Evolutionary conservation across 192 early-diverging fungal species (phyloP), one percentile per base, ranked within the genome.

Genomic region (Jimgerdemannia flammicorona): DNA sequence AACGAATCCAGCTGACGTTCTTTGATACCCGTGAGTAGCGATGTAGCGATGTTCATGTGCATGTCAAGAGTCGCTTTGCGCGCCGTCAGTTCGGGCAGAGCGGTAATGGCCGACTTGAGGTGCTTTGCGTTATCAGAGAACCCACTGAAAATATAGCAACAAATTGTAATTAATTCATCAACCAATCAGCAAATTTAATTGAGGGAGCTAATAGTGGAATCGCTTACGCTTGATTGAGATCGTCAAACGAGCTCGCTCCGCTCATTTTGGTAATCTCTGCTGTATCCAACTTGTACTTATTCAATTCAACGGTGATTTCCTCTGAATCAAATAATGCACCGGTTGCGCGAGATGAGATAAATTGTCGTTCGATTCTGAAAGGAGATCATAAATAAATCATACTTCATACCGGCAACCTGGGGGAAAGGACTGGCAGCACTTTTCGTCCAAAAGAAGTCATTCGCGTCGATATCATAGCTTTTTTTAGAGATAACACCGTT

Each of bases 21-120:
- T 80, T 96, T 94, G 83, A 99, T 98, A 29, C 85, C 84, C 39
- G 93, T 90, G 17, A 99, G 85, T 75, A 99, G 79, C 20, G 87
- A 84, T 3, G 97, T 99, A 3, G 97, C 97, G 70, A 99, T 94
- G 78, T 95, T 96, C 95, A 98, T 99, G 78, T 99, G 98, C 94
- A 97, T 97, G 79, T 99, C 98, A 40, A 99, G 84, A 14, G 92
- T 91, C 10, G 92, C 86, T 82, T 99, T 98, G 67, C 96, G 87
- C 17, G 95, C 95, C 19, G 97, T 98, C 71, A 99, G 87, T 78
- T 98, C 95, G 1, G 98, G 98, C 4, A 99, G 83, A n/a, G 91
- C 88, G 3, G 90, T 95, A 66, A 99, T 95, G 4, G 97, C 97
- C 0, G 91, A 87, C 80, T 95, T 93, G 70, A 99, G 87, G 75